Evolutionary conservation across 805 yeast genomes (phyloP), one percentile per base, ranked within the genome.

Genomic region (Isabelozyma heimii): DNA sequence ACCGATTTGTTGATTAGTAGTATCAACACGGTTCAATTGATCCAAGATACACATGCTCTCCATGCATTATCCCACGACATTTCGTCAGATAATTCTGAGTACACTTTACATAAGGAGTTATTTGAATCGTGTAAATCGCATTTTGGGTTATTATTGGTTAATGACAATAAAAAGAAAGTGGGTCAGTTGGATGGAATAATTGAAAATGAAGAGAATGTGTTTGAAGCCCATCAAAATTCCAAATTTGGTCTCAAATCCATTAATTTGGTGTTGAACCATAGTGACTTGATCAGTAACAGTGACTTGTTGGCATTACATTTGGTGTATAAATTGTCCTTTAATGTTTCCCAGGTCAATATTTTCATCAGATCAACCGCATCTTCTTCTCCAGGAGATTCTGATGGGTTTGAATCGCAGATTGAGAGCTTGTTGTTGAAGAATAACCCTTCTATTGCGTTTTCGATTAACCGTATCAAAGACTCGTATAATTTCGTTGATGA

Each of bases 241-340:
- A 39, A 24, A 39, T 27, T 42, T 39, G 42, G 35, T 12, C 48
- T 55, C 17, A 54, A 52, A 20, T 38, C 61, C 1, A 39, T 69
- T 10, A 66, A 64, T 52, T 52, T 69, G 14, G 54, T 72, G 12
- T 52, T 70, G 42, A 61, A 56, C 43, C 68, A 67, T 49, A 69
- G 63, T 45, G 69, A 69, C 51, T 49, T 65, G 10, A 55, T 71
- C 45, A 66, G 71, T 49, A 49, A 64, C 2, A 65, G 67, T 33
- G 76, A 72, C 47, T 57, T 70, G 40, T 61, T 71, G 39, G 58
- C 69, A 1, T 50, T 72, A 10, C 63, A 66, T 45, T 47, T 66
- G 42, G 61, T 61, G 28, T 55, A 54, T 38, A 61, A 58, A 42
- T 52, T 70, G 42, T 47, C 56, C 4, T 52, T 52, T 26, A 48